Evolutionary conservation across 2,329 filamentous ascomycete genomes (phyloP).

Genomic region (Penicillium sclerotigenum): DNA sequence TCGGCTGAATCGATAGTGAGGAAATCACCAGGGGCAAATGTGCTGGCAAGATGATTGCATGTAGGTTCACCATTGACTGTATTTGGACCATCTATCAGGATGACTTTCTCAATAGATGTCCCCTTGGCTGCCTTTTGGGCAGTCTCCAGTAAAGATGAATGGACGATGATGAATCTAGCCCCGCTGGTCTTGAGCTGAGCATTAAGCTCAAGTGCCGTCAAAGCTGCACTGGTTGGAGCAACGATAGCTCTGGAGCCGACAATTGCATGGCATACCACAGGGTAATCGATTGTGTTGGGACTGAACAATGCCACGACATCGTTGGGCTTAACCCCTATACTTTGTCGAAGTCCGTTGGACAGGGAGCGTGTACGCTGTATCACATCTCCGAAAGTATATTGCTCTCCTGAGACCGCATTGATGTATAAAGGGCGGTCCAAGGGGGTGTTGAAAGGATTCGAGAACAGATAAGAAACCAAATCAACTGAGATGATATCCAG

Average conservation of each 20-base stretch:
- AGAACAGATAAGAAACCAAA: constrained; percentile 20
- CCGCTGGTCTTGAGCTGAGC: constrained; percentile 21
- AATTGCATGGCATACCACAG: constrained; percentile 16
- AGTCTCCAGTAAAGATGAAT: constrained; percentile 16
- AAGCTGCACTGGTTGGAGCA: constrained; percentile 17
- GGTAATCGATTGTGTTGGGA: constrained; percentile 22
- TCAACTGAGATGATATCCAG: constrained; percentile 17
- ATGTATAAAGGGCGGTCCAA: constrained; percentile 13
- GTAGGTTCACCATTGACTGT: constrained; percentile 11
- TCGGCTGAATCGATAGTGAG: constrained; percentile 6
- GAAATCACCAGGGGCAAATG: constrained; percentile 11
- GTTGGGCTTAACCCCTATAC: constrained; percentile 10
- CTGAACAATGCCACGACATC: constrained; percentile 22
- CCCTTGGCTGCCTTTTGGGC: constrained; percentile 16
- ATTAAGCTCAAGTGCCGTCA: constrained; percentile 17
- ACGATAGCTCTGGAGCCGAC: constrained; percentile 16
- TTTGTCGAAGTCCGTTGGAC: constrained; percentile 17
- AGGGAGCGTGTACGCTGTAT: constrained; percentile 16
- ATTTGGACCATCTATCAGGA: constrained; percentile 15
- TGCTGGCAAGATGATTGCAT: constrained; percentile 18
- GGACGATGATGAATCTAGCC: constrained; percentile 19
- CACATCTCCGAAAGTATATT: constrained; percentile 17
- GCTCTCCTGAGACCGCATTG: constrained; percentile 14
- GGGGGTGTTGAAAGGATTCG: constrained; percentile 19
- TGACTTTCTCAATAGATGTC: constrained; percentile 15